Evolutionary conservation across 805 yeast species (phyloP), one percentile per base, ranked within the genome.

Genomic region (Wickerhamomyces pijperi): DNA sequence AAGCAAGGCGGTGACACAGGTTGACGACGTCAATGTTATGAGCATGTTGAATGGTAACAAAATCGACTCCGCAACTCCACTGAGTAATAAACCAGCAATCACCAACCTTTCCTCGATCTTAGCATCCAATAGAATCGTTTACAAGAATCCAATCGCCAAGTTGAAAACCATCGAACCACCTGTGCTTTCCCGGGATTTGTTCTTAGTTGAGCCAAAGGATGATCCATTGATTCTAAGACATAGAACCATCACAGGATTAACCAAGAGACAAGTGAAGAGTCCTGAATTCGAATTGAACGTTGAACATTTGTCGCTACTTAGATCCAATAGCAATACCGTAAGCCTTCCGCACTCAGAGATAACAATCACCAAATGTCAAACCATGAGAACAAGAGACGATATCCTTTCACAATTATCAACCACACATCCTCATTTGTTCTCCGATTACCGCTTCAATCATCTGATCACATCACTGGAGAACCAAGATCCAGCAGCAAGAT

Each of bases 91-190:
- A 20, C 36, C 29, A 35, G 35, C 17, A 36, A 35, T 28, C 32
- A 28, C 13, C 39, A 37, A 8, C 33, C 40, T n/a, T 14, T 34
- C 2, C 4, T n/a, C 29, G 29, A 25, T 25, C 14, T 25, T 25
- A 14, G 13, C 12, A 8, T 4, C n/a, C 13, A 12, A 12, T 25
- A 7, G 29, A 13, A 25, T 25, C 4, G 13, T 9, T 2, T 35
- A 40, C 6, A 51, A 40, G 21, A 39, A 45, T 20, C 42, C 49
- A 14, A 36, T 54, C 3, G 47, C 45, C 5, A 52, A 52, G 35
- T 39, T 51, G 34, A 51, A 44, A 31, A 44, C 45, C 31, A 9
- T 52, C 4, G 37, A 32, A 8, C 38, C 43, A 6, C 52, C 54
- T 7, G 19, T 13, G 0, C 21, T 46, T 16, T 14, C 46, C 4